Evolutionary conservation across 306 rosid species (phyloP).

Genomic region (Calophaca sinica): DNA sequence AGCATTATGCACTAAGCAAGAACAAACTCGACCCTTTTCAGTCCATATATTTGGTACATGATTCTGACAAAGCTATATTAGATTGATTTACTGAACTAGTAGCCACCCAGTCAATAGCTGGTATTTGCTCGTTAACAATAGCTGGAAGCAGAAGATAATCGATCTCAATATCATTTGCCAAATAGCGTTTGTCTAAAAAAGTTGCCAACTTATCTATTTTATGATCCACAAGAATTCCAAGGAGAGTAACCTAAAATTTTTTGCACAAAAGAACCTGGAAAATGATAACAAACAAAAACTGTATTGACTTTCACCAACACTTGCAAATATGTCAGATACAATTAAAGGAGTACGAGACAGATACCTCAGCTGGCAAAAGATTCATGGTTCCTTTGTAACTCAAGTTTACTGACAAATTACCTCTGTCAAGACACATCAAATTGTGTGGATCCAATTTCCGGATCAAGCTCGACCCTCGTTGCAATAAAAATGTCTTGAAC

Average conservation of each 20-base stretch:
- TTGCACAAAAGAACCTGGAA: slow-evolving; percentile 67
- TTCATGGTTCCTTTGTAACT: slow-evolving; percentile 56
- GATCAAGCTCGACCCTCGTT: slow-evolving; percentile 59
- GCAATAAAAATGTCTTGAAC: slow-evolving; percentile 67
- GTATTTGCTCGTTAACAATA: slow-evolving; percentile 20
- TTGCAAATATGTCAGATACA: slow-evolving; percentile 22
- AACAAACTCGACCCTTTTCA: slow-evolving; percentile 57
- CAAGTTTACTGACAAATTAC: slow-evolving; percentile 57
- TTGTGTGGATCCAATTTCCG: slow-evolving; percentile 55
- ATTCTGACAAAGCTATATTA: slow-evolving; percentile 2
- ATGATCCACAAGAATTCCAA: slow-evolving; percentile 58
- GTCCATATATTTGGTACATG: slow-evolving; percentile 46
- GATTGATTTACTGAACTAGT: slow-evolving; percentile 55
- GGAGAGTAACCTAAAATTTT: slow-evolving; percentile 68
- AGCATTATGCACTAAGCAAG: slow-evolving; percentile 63
- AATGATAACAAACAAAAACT: slow-evolving; percentile 24
- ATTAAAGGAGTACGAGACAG: slow-evolving; percentile 17
- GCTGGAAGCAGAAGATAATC: slow-evolving; percentile 88
- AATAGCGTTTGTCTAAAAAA: slow-evolving; percentile 36
- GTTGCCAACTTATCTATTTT: slow-evolving; percentile 46
- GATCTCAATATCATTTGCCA: slow-evolving; percentile 53
- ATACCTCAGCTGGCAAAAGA: slow-evolving; percentile 67
- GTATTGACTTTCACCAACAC: slow-evolving; percentile 1
- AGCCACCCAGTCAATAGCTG: slow-evolving; percentile 62
- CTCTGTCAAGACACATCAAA: slow-evolving; percentile 63